phyloP scores from a whole-genome alignment of 2,329 filamentous ascomycete genomes.

The Hypoxylon sp. region DNA sequence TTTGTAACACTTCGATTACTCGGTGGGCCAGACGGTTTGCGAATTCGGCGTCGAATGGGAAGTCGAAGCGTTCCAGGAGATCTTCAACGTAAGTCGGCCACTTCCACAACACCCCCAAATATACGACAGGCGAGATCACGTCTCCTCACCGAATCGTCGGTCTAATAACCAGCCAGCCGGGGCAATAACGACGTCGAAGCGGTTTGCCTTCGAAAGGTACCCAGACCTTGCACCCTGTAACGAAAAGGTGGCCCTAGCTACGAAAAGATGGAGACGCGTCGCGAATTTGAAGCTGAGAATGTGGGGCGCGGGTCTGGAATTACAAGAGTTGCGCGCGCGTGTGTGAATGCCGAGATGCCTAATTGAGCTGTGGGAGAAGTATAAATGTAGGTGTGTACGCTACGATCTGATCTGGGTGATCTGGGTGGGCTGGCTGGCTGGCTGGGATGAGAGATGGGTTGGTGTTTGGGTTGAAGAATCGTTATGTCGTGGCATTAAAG shows the following conservation, averaged over 20 bases:
- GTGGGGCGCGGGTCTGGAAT: constrained; percentile 42
- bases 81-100: constrained; percentile 2
- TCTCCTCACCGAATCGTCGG: constrained; percentile 41
- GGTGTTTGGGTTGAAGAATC: constrained; percentile 30
- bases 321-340: constrained; percentile 30
- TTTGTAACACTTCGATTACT: constrained; percentile 7
- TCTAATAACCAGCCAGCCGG: constrained; percentile 50
- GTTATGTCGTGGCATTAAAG: constrained; percentile 45
- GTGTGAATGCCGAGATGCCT: constrained; percentile 31
- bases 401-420: constrained; percentile 9
- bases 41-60: constrained; percentile 17
- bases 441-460: constrained; percentile 9
- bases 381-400: constrained; percentile 14
- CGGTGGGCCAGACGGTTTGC: constrained; percentile 2
- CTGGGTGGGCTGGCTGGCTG: too few relatives aligned
- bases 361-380: constrained; percentile 1
- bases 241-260: constrained; percentile 26
- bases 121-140: constrained; percentile 12
- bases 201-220: constrained; percentile 13
- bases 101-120: constrained; percentile 27
- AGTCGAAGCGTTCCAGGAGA: constrained; percentile 11
- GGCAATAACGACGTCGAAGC: constrained; percentile 15
- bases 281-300: constrained; percentile 28
- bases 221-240: constrained; percentile 18
- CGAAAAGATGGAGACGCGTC: constrained; percentile 39